Base-by-base conservation (phyloP, 1,284 basidiomycete species). In the Prillingera fragicola region DNA sequence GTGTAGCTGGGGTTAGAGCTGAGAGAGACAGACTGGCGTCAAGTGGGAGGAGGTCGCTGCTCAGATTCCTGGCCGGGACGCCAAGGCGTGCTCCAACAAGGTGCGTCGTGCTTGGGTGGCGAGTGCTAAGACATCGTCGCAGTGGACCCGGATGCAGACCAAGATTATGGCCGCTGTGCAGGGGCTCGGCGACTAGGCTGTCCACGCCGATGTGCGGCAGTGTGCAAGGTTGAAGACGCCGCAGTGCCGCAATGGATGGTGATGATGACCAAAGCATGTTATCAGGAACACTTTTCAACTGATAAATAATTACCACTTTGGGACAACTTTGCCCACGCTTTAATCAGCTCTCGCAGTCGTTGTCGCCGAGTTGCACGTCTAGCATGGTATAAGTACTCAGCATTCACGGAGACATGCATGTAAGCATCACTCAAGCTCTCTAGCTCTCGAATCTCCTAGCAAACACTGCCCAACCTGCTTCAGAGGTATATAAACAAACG, bases 11-110 rank as follows among this genome's bases (percentile, higher is more conserved):
- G 5, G 22, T 8, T 15, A 18, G 9, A 7, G 27, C 33, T 46
- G 33, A 46, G 24, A 22, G 25, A 9, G 15, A 21, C 45, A 62
- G 60, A 48, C 34, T 13, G 55, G 56, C 12, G 49, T 60, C 31
- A 53, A 54, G 14, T 60, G 60, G 60, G 38, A 29, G 18, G 60
- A 58, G 9, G 55, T 60, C 24, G 54, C 58, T 2, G 35, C 18
- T 21, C 42, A 54, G 18, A 45, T 62, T 3, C 46, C 51, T 1
- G 57, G 56, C 1, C 38, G 60, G 26, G 57, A 56, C 41, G 48
- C 37, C 33, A 63, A 60, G 35, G 33, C 54, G 10, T 60, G 60
- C 44, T 39, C 37, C 5, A 60, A 62, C 49, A 60, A 62, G 50
- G 60, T 56, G 26, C 41, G 52, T 39, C 2, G 7, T 29, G 23